Evolutionary conservation across 2,329 filamentous ascomycete species (phyloP), one percentile per base, ranked within the genome.

Genomic region (Penicillium freii): DNA sequence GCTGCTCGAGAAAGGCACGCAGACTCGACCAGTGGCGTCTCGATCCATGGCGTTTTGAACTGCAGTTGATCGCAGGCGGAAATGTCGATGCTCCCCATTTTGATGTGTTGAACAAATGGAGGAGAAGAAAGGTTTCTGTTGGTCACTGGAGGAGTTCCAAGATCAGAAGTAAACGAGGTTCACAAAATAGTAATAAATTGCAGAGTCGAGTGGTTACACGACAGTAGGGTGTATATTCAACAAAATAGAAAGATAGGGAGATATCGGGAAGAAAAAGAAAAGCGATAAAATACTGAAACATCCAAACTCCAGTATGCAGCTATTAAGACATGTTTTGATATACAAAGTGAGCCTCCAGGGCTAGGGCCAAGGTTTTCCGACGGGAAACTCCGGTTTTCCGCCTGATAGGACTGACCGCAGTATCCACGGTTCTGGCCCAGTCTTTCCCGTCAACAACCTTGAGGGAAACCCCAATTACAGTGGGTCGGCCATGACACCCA

Each of bases 11-110:
- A 91, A 38, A 92, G 80, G 15, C 84, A 78, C 50, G 81, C 78
- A 3, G 86, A 91, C 67, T 86, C 83, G 58, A 90, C 80, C 59
- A 90, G 81, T 27, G 90, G 89, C 19, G 90, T 92, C 70, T 87
- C 78, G 59, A 85, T 82, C 87, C 88, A 92, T 55, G 89, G 86
- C 51, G 69, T 73, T 51, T 72, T 71, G 60, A 69, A 67, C 31
- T 66, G 62, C 54, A 61, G 59, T 46, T 60, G 58, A 61, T 67
- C 64, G 57, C 62, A 62, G 49, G 57, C 58, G 27, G 61, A 57
- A 46, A 63, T 67, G 47, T 66, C 66, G 64, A 72, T 68, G 70
- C 70, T 75, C 51, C 72, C 74, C 74, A 75, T 75, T 47, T 47
- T 53, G 39, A 58, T 56, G 51, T 61, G 51, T 73, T 62, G 53